A percentile compares a stretch with the other conserved stretches of the same genome.
Evolutionary conservation across 768 basidiomycete species (phyloP).

Genomic region (Termitomyces sp.): DNA sequence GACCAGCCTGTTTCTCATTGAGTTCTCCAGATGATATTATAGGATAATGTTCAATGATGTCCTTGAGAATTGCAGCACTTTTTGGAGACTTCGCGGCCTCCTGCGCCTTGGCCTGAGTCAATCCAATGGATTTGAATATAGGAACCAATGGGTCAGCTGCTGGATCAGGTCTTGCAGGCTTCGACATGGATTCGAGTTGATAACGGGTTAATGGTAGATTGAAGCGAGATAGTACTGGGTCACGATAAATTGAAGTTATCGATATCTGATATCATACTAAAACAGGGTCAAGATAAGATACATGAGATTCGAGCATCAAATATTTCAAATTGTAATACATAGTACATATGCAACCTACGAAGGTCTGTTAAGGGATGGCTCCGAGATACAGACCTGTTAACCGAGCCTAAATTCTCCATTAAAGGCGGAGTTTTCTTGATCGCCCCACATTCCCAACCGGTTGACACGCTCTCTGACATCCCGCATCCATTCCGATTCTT

Average conservation of each 20-base stretch:
- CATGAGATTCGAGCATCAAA: background rate
- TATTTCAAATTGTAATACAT: background rate
- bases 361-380: background rate
- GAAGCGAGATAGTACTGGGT: background rate
- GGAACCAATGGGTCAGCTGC: constrained; percentile 26
- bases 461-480: constrained; percentile 2
- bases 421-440: background rate
- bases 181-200: constrained; percentile 18
- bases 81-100: constrained; percentile 82
- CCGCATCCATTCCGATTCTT: constrained; percentile 2
- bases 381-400: background rate
- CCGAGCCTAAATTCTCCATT: background rate
- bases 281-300: constrained; percentile 14
- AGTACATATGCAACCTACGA: background rate
- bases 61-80: constrained; percentile 62
- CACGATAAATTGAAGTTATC: background rate
- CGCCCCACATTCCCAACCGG: background rate
- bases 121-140: constrained; percentile 73
- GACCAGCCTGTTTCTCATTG: constrained; percentile 73
- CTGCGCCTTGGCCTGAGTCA: constrained; percentile 69
- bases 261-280: constrained; percentile 4
- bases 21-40: constrained; percentile 40
- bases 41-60: constrained; percentile 56
- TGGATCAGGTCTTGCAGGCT: constrained; percentile 20
- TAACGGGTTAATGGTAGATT: background rate